Evolutionary conservation across 345 rosid genomes (phyloP).

Genomic region (Citrus sp.): DNA sequence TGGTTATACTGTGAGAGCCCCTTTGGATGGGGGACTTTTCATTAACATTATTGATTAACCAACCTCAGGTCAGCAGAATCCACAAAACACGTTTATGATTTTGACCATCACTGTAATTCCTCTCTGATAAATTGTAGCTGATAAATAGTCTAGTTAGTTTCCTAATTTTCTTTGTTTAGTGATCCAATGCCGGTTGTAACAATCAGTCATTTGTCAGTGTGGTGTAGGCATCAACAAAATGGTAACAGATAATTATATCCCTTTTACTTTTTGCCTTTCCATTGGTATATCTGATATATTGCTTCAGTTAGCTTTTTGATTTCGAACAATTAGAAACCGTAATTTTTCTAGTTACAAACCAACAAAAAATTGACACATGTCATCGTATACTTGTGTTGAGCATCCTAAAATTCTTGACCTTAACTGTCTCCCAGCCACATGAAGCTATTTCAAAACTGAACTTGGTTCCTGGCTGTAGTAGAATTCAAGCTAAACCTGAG

Average conservation of each 20-base stretch:
- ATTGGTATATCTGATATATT: neutral
- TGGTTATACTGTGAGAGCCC: neutral
- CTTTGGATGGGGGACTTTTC: neutral
- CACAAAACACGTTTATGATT: neutral
- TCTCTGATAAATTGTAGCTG: neutral
- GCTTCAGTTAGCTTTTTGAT: neutral
- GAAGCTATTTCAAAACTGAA: neutral
- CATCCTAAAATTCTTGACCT: neutral
- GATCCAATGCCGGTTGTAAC: neutral
- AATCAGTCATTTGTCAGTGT: neutral
- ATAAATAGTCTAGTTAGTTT: neutral
- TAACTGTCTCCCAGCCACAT: neutral
- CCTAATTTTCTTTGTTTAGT: neutral
- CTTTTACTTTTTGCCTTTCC: neutral
- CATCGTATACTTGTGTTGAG: neutral
- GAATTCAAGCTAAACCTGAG: neutral
- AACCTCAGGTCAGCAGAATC: neutral
- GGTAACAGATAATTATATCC: neutral
- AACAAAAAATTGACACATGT: neutral
- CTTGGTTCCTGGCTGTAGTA: neutral
- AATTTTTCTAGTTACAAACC: too few species aligned
- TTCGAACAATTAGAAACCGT: neutral
- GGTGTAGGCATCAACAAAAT: neutral
- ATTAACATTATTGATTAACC: neutral
- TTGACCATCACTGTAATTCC: neutral